Percentiles rank a stretch among this genome's conserved stretches.
phyloP scores from a whole-genome alignment of 2,329 filamentous ascomycete genomes.

The Magnaporthales sp. region DNA sequence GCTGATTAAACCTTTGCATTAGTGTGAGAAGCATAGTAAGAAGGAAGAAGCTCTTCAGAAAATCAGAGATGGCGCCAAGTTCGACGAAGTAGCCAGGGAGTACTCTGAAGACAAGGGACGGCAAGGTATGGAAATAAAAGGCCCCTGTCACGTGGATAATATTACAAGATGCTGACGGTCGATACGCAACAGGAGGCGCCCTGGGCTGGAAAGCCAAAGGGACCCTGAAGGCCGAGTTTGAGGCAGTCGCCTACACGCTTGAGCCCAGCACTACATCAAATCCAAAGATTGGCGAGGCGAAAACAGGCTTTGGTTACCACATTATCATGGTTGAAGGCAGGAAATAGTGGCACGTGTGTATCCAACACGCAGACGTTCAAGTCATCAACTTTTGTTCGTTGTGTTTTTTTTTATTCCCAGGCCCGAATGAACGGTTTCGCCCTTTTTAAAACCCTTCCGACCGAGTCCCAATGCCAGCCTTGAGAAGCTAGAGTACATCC shows the following conservation, averaged over 20 bases:
- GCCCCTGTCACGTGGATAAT: neutral
- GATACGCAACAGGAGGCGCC: constrained; percentile 32
- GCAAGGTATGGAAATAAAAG: constrained; percentile 34
- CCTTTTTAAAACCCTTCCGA: constrained; percentile 7
- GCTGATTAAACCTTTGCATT: neutral
- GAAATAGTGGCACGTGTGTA: constrained; percentile 21
- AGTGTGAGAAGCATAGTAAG: constrained; percentile 69
- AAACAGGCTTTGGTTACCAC: constrained; percentile 71
- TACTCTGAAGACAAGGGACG: constrained; percentile 72
- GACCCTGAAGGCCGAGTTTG: constrained; percentile 58
- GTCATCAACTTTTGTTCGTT: constrained; percentile 1
- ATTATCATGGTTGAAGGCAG: constrained; percentile 66
- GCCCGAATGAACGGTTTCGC: constrained; percentile 25
- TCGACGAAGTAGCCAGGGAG: constrained; percentile 64
- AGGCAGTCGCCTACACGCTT: constrained; percentile 62
- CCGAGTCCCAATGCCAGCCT: constrained; percentile 30
- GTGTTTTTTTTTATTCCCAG: constrained; percentile 15
- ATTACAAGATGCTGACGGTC: constrained; percentile 31
- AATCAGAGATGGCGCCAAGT: constrained; percentile 57
- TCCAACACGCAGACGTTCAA: neutral
- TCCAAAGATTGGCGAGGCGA: constrained; percentile 61
- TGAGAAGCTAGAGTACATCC: constrained; percentile 39
- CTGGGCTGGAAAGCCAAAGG: constrained; percentile 68
- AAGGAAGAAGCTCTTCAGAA: constrained; percentile 69
- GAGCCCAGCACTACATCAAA: constrained; percentile 55